These are phyloP conservation scores for Zygotorulaspora chibaensis DNA, from an alignment of 805 yeast species.

Conservation along the genomic window DNA sequence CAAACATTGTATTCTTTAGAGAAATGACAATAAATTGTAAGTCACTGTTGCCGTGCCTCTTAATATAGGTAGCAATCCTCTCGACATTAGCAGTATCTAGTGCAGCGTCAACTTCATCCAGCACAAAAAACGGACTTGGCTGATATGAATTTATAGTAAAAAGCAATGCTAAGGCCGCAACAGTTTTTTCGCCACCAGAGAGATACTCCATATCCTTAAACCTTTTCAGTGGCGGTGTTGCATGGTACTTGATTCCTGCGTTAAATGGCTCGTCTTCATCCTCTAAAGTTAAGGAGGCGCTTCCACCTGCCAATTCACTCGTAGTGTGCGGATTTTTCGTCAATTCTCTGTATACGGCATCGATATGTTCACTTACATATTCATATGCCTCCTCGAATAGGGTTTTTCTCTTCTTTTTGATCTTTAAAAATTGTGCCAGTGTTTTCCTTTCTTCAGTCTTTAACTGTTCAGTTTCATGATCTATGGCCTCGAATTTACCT, in stretches of 20 bases:
- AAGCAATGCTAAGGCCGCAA: conserved; percentile 89
- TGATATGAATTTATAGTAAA: conserved; percentile 88
- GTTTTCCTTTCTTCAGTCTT: conserved; percentile 56
- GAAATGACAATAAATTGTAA: conserved; percentile 93
- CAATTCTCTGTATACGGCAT: conserved; percentile 76
- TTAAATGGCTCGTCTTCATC: conserved; percentile 87
- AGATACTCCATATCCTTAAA: conserved; percentile 88
- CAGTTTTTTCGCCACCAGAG: conserved; percentile 95
- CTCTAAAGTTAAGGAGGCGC: conserved; percentile 84
- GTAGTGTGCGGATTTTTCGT: conserved; percentile 53
- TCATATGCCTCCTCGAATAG: conserved; percentile 67
- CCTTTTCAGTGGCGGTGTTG: conserved; percentile 94
- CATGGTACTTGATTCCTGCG: conserved; percentile 82
- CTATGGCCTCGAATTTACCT: conserved; percentile 53
- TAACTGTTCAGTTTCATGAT: conserved; percentile 57
- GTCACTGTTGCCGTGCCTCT: conserved; percentile 64
- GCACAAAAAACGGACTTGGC: conserved; percentile 92
- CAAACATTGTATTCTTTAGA: conserved; percentile 80
- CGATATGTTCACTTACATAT: conserved; percentile 71
- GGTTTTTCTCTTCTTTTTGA: conserved; percentile 56
- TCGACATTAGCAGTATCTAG: conserved; percentile 85
- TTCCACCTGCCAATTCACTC: conserved; percentile 79
- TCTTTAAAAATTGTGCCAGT: conserved; percentile 50
- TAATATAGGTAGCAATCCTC: conserved; percentile 81
- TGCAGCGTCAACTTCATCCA: conserved; percentile 98